Conservation (phyloP, 2,329 filamentous ascomycete species). For the Fusarium setosum region DNA sequence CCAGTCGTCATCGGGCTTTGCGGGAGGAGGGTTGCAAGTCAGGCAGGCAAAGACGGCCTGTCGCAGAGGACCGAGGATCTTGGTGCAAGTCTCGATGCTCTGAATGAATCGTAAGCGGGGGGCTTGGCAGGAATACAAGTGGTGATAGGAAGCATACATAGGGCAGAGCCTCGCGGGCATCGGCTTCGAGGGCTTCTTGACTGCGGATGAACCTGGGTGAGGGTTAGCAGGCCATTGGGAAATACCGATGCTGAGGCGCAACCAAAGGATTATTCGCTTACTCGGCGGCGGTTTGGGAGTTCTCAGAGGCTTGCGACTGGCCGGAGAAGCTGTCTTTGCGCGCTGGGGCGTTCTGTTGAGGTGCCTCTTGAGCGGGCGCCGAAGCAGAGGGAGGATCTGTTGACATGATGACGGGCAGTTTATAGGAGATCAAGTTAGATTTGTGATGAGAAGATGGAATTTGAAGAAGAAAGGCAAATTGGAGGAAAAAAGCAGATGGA, state of each 20-base stretch:
- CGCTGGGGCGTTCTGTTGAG: constrained; percentile 38
- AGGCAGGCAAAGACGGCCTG: constrained; percentile 93
- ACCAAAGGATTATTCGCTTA: constrained; percentile 48
- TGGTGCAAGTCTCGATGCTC: constrained; percentile 95
- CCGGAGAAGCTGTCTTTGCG: constrained; percentile 71
- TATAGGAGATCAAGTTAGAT: not conserved
- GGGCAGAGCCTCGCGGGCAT: constrained; percentile 93
- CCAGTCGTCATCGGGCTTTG: constrained; percentile 63
- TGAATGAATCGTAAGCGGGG: constrained; percentile 51
- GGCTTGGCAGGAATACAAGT: constrained; percentile 1
- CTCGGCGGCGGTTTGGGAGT: constrained; percentile 80
- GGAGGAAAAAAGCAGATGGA: not conserved
- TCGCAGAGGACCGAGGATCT: constrained; percentile 86
- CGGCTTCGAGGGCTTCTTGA: constrained; percentile 91
- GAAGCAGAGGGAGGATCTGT: constrained; percentile 52
- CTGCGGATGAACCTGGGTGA: constrained; percentile 80
- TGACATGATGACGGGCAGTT: constrained; percentile 44
- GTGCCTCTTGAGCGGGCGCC: constrained; percentile 33
- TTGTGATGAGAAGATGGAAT: not conserved
- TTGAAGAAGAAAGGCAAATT: not conserved
- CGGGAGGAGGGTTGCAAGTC: constrained; percentile 88
- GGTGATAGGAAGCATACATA: constrained; percentile 72
- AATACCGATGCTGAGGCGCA: not conserved
- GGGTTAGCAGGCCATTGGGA: not conserved
- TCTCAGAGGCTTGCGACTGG: constrained; percentile 64